Base-by-base conservation (phyloP, 2,329 filamentous ascomycete species). In the Myotisia sp. region DNA sequence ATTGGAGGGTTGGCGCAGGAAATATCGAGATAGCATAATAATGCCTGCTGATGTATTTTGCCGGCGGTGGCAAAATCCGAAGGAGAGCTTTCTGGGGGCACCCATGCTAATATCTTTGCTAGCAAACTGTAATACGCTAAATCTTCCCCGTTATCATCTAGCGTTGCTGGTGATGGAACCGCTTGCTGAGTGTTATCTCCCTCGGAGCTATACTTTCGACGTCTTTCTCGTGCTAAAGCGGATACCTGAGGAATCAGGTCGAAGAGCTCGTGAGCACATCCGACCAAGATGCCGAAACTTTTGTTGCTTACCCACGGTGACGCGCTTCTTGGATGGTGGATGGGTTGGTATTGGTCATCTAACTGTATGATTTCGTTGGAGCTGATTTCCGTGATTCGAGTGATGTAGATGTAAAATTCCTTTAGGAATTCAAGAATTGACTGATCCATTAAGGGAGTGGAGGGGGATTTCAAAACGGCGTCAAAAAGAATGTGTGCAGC, bases 221-320 rank as follows among this genome's bases (percentile, higher is more conserved):
- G 36, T 26, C 29, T 34, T 17, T 32, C 26, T 22, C 36, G 36
- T n/a, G 26, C 36, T 10, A 34, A 22, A 7, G 31, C 31, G 6
- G 36, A 38, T 17, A 38, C 36, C 12, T 38, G 36, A 20, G 36
- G 36, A 20, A 38, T 38, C 36, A 38, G 34, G n/a, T 38, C 36
- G 17, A 38, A 38, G 4, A 38, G 16, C 21, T 38, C 36, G 31
- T 38, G 33, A 6, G 36, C 33, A 17, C 36, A 38, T 24, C 36
- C 36, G 27, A 38, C 36, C 8, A 38, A 30, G 27, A 38, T 38
- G 8, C 36, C 36, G 13, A 33, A 38, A 16, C 36, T 38, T 16
- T 38, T 34, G 14, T 26, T 26, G 23, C 31, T 38, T n/a, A 38
- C 10, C 36, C 36, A 38, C 6, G 31, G 17, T 26, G 33, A 34